A percentile compares a stretch with the other conserved stretches of the same genome.
Conservation (phyloP, 164 flowering plant genomes). For the Vitis amurensis region DNA sequence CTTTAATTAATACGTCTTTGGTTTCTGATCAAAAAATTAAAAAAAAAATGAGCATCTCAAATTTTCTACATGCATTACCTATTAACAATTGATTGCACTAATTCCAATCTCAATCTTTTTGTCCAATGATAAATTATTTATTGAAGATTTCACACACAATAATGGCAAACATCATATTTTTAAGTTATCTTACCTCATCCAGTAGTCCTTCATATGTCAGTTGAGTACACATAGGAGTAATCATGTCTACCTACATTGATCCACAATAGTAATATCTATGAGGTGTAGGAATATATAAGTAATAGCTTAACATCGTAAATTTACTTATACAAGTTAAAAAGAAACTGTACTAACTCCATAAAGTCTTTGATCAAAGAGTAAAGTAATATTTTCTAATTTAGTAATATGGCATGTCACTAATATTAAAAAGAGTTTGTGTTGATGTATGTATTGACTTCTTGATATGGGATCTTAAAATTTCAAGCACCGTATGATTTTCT, state of each 20-base stretch:
- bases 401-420: no score
- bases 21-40: no score
- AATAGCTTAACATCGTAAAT: not conserved
- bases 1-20: no score
- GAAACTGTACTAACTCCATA: no score
- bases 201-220: conserved; percentile 94
- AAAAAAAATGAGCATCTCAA: not conserved
- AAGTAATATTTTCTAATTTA: no score
- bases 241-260: conserved; percentile 84
- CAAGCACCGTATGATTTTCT: no score
- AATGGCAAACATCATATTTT: not conserved
- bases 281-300: not conserved
- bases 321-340: not conserved
- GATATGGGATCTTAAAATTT: no score
- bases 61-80: not conserved
- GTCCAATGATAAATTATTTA: not conserved
- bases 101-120: not conserved
- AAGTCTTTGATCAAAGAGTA: no score
- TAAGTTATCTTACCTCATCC: conserved; percentile 68
- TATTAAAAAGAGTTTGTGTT: no score
- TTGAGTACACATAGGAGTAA: conserved; percentile 94
- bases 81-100: not conserved
- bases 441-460: no score
- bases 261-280: not conserved
- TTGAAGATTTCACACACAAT: not conserved